Conservation (phyloP, 345 rosid species). For the Lagerstroemia speciosa region DNA sequence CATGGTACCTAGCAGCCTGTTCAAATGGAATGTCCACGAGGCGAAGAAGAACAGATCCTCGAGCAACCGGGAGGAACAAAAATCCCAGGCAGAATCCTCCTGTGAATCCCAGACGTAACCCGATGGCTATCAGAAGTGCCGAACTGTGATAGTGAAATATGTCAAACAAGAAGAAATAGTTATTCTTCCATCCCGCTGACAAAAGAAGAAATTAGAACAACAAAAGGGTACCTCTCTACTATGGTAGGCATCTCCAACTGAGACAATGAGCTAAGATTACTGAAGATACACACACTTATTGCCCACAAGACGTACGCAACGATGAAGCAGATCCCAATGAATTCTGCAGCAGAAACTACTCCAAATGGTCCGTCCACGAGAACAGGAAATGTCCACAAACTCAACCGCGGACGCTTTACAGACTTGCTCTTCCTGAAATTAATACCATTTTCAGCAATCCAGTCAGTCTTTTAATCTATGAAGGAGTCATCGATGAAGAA, state of each 20-base stretch:
- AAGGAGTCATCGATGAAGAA: too few species aligned
- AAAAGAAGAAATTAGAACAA: neutral
- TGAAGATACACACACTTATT: conserved; percentile 41
- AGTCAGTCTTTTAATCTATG: too few species aligned
- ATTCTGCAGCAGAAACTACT: too few species aligned
- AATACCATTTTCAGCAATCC: neutral
- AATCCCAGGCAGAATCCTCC: conserved; percentile 65
- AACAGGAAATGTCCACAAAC: conserved; percentile 87
- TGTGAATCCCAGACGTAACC: conserved; percentile 51
- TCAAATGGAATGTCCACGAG: conserved; percentile 76
- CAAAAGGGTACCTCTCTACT: conserved; percentile 29
- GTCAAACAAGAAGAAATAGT: neutral
- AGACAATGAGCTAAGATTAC: conserved; percentile 34
- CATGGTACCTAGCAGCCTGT: conserved; percentile 82
- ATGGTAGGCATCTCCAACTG: conserved; percentile 19
- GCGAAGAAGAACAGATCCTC: conserved; percentile 85
- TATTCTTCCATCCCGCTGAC: too few species aligned
- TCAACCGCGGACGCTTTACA: conserved; percentile 36
- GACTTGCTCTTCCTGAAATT: conserved; percentile 36
- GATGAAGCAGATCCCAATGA: too few species aligned
- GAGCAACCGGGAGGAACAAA: conserved; percentile 72
- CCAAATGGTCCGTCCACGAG: too few species aligned
- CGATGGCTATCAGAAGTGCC: conserved; percentile 34
- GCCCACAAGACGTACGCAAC: too few species aligned
- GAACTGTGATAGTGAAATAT: conserved; percentile 18